Evolutionary conservation across 2,329 filamentous ascomycete species (phyloP).

Genomic region (Tolypocladium tundrense): DNA sequence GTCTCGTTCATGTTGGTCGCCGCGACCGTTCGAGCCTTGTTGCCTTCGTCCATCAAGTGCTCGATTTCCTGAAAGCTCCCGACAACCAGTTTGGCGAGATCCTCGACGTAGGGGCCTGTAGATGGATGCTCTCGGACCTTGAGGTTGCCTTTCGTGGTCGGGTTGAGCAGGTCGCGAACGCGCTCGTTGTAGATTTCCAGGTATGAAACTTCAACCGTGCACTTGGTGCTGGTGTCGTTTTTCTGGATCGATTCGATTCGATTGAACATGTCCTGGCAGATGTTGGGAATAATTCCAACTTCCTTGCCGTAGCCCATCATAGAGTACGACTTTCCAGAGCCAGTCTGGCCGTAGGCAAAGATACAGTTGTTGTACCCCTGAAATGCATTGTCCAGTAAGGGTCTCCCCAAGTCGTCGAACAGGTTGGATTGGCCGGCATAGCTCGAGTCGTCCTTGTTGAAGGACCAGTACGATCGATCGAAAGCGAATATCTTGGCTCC

Average conservation of each 20-base stretch:
- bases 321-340: conserved; percentile 96
- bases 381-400: conserved; percentile 94
- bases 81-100: conserved; percentile 90
- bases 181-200: conserved; percentile 99
- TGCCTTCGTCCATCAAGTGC: conserved; percentile 96
- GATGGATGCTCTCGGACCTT: conserved; percentile 97
- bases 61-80: conserved; percentile 93
- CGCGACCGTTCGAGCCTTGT: conserved; percentile 95
- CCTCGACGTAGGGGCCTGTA: conserved; percentile 95
- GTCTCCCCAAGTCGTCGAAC: conserved; percentile 78
- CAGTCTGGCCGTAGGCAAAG: conserved; percentile 96
- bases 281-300: conserved; percentile 88
- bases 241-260: conserved; percentile 61
- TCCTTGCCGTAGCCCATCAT: conserved; percentile 99
- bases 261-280: conserved; percentile 96
- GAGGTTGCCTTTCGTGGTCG: conserved; percentile 87
- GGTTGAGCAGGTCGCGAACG: conserved; percentile 90
- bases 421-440: conserved; percentile 88
- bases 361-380: conserved; percentile 99
- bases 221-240: conserved; percentile 69
- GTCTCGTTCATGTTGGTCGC: conserved; percentile 99
- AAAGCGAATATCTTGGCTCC: conserved; percentile 85
- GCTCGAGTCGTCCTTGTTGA: conserved; percentile 67
- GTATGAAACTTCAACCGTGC: conserved; percentile 96
- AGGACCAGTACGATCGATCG: conserved; percentile 97